phyloP scores from a whole-genome alignment of 129 eudicot genomes.

The Lactuca sativa region DNA sequence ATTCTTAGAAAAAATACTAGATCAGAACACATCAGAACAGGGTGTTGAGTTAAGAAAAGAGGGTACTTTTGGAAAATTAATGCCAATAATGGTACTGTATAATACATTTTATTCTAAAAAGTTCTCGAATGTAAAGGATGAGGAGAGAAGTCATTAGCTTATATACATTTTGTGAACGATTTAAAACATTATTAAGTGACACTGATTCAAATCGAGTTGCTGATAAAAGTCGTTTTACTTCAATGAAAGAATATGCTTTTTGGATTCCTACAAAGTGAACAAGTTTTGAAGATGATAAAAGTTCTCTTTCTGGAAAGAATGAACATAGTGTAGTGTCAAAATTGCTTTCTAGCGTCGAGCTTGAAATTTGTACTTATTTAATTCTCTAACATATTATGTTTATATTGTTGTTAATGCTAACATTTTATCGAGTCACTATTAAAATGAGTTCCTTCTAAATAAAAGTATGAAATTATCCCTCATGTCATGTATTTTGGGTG shows the following conservation, averaged over 20 bases:
- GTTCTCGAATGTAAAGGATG: slow-evolving; percentile 49
- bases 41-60: slow-evolving; percentile 71
- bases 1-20: slow-evolving; percentile 70
- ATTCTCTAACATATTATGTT: neutral
- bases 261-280: slow-evolving; percentile 42
- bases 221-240: slow-evolving; percentile 38
- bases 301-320: slow-evolving; percentile 39
- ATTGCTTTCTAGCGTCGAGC: slow-evolving; percentile 39
- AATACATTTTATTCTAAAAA: slow-evolving; percentile 52
- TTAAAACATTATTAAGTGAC: slow-evolving; percentile 2
- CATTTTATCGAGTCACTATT: no score
- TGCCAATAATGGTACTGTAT: slow-evolving; percentile 44
- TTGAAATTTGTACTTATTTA: slow-evolving; percentile 52
- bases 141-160: slow-evolving; percentile 41
- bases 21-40: slow-evolving; percentile 28
- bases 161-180: slow-evolving; percentile 50
- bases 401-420: no score
- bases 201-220: slow-evolving; percentile 40
- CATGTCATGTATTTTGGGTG: no score
- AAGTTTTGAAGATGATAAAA: slow-evolving; percentile 50
- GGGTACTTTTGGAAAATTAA: slow-evolving; percentile 57
- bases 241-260: slow-evolving; percentile 34
- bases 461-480: no score
- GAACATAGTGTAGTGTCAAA: slow-evolving; percentile 43
- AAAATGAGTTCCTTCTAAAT: no score